Evolutionary conservation across 331 rosid genomes (phyloP), one percentile per base, ranked within the genome.

Genomic region (Telfairia occidentalis): DNA sequence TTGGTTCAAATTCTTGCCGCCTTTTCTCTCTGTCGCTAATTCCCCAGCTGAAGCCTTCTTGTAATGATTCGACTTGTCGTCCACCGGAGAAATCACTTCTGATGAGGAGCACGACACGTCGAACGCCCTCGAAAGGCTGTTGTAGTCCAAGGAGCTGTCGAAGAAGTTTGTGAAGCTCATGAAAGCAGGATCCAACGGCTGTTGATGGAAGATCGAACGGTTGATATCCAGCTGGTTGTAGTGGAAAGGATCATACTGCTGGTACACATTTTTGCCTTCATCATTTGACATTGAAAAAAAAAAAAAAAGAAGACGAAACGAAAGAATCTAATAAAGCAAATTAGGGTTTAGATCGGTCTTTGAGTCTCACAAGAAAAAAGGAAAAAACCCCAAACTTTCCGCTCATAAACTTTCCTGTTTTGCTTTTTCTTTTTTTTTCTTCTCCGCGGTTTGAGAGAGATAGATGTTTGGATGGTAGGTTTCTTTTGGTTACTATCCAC

Each of bases 21-120:
- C 57, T 35, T n/a, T n/a, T n/a, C n/a, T n/a, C n/a, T n/a, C n/a
- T n/a, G n/a, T n/a, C n/a, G n/a, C n/a, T n/a, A n/a, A n/a, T n/a
- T n/a, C n/a, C 10, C 78, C 30, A 0, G 15, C 70, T 3, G 4
- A 11, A 1, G 55, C 59, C 48, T 69, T 70, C 46, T 30, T 60
- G 30, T n/a, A n/a, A n/a, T n/a, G n/a, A n/a, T 26, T 78, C 64
- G 35, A 55, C 32, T 11, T 70, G 23, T 87, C 89, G 48, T 84
- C 84, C 76, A 82, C 81, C 71, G 83, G 80, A 10, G 95, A 87
- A 67, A 87, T 78, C 34, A 88, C 87, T 81, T 88, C 88, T 54
- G 97, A 82, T 3, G 96, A 87, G 0, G 97, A 89, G 49, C 96
- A 91, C 45, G 98, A 86, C 86, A 91, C 58, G 83, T 90, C 96